Base-by-base conservation (phyloP, 352 stramenopile species). In the Globisporangium nodosum region DNA sequence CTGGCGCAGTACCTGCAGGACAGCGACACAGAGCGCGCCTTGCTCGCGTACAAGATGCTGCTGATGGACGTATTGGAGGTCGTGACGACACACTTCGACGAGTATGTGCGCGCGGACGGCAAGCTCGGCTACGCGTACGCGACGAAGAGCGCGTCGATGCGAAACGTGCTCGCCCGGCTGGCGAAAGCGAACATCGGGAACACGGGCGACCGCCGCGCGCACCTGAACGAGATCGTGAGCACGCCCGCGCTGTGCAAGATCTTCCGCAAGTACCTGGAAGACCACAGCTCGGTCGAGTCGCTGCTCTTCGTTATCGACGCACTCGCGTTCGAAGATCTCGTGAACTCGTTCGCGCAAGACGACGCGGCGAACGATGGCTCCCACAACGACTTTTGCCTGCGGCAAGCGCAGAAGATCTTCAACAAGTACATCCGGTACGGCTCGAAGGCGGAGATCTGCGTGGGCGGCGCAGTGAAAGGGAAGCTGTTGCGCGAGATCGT, bases 391-490 rank as follows among this genome's bases (percentile, higher is more conserved):
- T 90, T 82, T 33, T 84, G 75, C 20, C 61, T 85, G 39, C 73
- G 77, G 1, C 71, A 87, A 33, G 75, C 78, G 3, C 75, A 86
- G 46, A 90, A 90, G 48, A 88, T 87, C 64, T 90, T 87, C 60
- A 88, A 80, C 64, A 90, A 90, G 59, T 90, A 85, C 47, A 73
- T 90, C 20, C 78, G 78, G 13, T 86, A 78, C 50, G 80, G 80
- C 21, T 88, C 80, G 3, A 88, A 88, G 51, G 76, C 80, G 6
- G 78, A 88, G 61, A 75, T 90, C 39, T 83, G 77, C 52, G 49
- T 85, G 2, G 52, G 66, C 12, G 70, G 63, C 2, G 52, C 68
- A 4, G 72, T 81, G 12, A 85, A 86, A 37, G 77, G 74, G 31
- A 72, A 66, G 48, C 43, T 86, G 27, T 54, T 86, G 9, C 70